Evolutionary conservation across 2,329 filamentous ascomycete species (phyloP).

Genomic region (Colletotrichum eleusines): DNA sequence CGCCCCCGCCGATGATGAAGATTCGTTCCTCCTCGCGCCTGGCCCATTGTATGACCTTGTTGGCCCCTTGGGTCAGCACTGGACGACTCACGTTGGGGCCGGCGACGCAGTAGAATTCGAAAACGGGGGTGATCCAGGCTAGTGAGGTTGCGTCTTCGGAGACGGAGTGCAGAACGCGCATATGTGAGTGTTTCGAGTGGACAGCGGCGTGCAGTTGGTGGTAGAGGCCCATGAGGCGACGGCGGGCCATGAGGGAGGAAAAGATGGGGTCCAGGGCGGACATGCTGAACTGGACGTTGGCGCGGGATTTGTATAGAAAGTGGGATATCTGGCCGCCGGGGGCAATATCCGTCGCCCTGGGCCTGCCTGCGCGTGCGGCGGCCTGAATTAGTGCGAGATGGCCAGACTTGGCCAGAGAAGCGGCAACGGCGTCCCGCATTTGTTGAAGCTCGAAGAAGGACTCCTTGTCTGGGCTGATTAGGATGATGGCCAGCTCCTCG

Average conservation of each 20-base stretch:
- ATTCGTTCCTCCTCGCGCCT: slow-evolving; percentile 91
- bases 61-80: slow-evolving; percentile 85
- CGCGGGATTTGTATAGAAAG: slow-evolving; percentile 94
- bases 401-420: slow-evolving; percentile 81
- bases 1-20: slow-evolving; percentile 98
- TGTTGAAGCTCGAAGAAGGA: slow-evolving; percentile 90
- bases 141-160: slow-evolving; percentile 82
- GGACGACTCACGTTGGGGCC: slow-evolving; percentile 75
- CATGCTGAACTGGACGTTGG: slow-evolving; percentile 97
- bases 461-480: slow-evolving; percentile 94
- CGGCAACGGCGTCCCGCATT: slow-evolving; percentile 72
- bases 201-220: slow-evolving; percentile 85
- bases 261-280: slow-evolving; percentile 82
- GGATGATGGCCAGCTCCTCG: slow-evolving; percentile 88
- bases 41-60: slow-evolving; percentile 91
- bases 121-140: slow-evolving; percentile 90
- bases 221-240: slow-evolving; percentile 86
- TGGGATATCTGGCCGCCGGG: slow-evolving; percentile 86
- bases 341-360: slow-evolving; percentile 78
- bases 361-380: slow-evolving; percentile 78
- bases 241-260: slow-evolving; percentile 65
- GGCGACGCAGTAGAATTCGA: slow-evolving; percentile 96
- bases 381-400: slow-evolving; percentile 80
- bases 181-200: slow-evolving; percentile 85
- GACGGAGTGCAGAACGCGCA: slow-evolving; percentile 87